Evolutionary conservation across 2,329 filamentous ascomycete species (phyloP).

Genomic region (Proliferodiscus dingleyae): DNA sequence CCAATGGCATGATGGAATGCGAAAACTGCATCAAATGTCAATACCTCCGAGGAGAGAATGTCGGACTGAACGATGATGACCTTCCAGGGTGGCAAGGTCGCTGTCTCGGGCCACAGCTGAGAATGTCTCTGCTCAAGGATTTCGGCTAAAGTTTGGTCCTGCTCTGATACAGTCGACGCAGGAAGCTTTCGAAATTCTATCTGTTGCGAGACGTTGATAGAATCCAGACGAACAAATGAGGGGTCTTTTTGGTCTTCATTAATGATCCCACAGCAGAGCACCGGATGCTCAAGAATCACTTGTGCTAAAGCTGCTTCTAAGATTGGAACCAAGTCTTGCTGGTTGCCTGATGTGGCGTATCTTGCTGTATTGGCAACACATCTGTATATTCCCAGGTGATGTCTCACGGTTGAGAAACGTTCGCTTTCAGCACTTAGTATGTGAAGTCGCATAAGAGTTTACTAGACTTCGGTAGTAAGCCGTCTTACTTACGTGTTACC

Average conservation of each 20-base stretch:
- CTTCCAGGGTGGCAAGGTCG: constrained; percentile 43
- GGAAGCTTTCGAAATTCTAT: constrained; percentile 33
- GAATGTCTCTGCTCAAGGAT: constrained; percentile 36
- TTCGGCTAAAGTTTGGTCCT: constrained; percentile 33
- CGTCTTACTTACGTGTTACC: constrained; percentile 12
- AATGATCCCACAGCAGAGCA: constrained; percentile 45
- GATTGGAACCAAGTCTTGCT: constrained; percentile 14
- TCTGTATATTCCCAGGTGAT: constrained; percentile 17
- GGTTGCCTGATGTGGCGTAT: constrained; percentile 37
- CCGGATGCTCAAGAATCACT: constrained; percentile 41
- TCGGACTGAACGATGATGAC: constrained; percentile 35
- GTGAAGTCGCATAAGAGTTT: too few species aligned
- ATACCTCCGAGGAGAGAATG: constrained; percentile 6
- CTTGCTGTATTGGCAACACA: constrained; percentile 43
- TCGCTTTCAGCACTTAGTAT: too few species aligned
- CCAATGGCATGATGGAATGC: constrained; percentile 48
- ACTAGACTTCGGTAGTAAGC: too few species aligned
- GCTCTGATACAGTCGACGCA: constrained; percentile 21
- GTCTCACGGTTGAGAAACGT: constrained; percentile 14
- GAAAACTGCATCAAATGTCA: constrained; percentile 36
- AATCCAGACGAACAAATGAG: constrained; percentile 39
- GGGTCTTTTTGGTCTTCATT: constrained; percentile 41
- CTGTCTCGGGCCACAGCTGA: constrained; percentile 38
- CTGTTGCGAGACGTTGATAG: constrained; percentile 41
- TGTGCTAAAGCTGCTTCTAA: constrained; percentile 37